Conservation (phyloP, 768 basidiomycete genomes). For the Phlegmacium glaucopus region DNA sequence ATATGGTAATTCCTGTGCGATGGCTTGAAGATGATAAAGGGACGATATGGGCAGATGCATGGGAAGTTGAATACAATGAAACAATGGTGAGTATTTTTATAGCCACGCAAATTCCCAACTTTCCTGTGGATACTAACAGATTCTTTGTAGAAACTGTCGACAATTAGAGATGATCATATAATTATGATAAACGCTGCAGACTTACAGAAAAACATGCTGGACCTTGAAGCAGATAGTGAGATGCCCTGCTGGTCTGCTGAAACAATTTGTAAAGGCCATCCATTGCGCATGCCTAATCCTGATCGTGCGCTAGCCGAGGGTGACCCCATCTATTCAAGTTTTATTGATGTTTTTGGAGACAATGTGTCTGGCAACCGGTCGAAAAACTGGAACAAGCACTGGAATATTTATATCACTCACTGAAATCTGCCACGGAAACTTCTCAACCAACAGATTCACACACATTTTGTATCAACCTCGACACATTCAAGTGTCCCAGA, state of each 20-base stretch:
- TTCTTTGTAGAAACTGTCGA: too few relatives aligned
- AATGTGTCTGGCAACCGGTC: constrained; percentile 9
- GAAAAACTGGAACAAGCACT: constrained; percentile 29
- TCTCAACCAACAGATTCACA: constrained; percentile 28
- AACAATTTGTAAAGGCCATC: too few relatives aligned
- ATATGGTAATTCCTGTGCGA: background rate
- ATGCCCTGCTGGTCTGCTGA: too few relatives aligned
- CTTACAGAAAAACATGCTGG: too few relatives aligned
- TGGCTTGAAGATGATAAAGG: background rate
- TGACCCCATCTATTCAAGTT: constrained; percentile 3
- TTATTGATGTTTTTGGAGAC: constrained; percentile 3
- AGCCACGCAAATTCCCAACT: too few relatives aligned
- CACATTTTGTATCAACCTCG: constrained; percentile 16
- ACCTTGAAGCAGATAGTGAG: too few relatives aligned
- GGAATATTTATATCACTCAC: constrained; percentile 26
- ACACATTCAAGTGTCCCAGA: constrained; percentile 27
- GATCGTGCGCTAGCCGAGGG: constrained; percentile 7
- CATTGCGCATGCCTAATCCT: constrained; percentile 10
- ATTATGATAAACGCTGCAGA: too few relatives aligned
- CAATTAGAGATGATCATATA: too few relatives aligned
- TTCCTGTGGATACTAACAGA: too few relatives aligned
- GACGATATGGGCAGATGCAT: background rate
- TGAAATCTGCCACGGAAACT: constrained; percentile 22
- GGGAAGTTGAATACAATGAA: constrained; percentile 31
- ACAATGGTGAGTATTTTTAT: constrained; percentile 16